Conservation (phyloP, 2,329 filamentous ascomycete genomes). For the Calonectria multiphialidica region DNA sequence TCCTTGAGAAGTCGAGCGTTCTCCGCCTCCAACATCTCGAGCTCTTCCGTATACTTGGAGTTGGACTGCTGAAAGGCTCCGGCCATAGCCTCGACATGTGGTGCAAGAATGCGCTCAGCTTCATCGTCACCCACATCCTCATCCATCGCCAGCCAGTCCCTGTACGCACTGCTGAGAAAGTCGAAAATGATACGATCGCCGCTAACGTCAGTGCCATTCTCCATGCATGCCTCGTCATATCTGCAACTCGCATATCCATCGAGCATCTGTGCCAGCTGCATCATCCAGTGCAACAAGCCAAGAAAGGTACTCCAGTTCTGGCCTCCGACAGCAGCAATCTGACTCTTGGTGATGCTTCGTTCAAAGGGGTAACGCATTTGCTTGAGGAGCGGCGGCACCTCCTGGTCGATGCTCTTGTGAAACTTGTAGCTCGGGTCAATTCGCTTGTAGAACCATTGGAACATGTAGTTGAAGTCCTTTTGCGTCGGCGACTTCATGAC, state of each 20-base stretch:
- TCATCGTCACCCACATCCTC: constrained; percentile 91
- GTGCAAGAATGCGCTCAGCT: constrained; percentile 80
- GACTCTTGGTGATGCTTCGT: constrained; percentile 95
- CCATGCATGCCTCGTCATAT: constrained; percentile 91
- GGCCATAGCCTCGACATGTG: constrained; percentile 90
- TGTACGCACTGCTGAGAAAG: constrained; percentile 90
- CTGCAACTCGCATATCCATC: constrained; percentile 82
- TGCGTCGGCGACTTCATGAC: constrained; percentile 94
- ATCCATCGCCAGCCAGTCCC: constrained; percentile 93
- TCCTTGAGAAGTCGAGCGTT: constrained; percentile 84
- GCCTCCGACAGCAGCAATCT: constrained; percentile 93
- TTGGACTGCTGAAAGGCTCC: constrained; percentile 88
- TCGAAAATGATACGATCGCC: constrained; percentile 95
- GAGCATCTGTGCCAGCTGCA: constrained; percentile 96
- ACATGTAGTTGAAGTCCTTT: constrained; percentile 98
- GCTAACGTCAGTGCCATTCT: constrained; percentile 87
- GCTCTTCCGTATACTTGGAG: constrained; percentile 84
- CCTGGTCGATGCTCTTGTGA: constrained; percentile 93
- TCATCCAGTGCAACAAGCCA: constrained; percentile 97
- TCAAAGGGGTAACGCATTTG: constrained; percentile 96
- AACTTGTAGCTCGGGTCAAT: constrained; percentile 96
- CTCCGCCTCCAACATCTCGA: constrained; percentile 88
- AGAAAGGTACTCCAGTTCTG: constrained; percentile 98
- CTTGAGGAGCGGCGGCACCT: constrained; percentile 92
- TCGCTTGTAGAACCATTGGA: constrained; percentile 96